Conservation (phyloP, 768 basidiomycete species). For the Lactarius quietus region DNA sequence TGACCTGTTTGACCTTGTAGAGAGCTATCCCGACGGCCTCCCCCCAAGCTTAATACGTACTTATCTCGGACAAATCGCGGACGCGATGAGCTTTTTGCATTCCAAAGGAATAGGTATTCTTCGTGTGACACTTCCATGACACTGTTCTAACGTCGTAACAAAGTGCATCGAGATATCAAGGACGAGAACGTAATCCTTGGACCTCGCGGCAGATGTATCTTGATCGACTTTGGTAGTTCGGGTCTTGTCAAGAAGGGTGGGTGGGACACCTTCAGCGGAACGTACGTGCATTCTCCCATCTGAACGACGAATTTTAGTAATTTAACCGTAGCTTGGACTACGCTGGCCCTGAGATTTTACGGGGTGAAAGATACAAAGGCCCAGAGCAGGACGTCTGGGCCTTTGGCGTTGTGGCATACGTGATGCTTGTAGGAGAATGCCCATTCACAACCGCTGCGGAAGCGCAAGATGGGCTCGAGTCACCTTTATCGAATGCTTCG, state of each 20-base stretch:
- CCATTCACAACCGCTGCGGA: slow-evolving; percentile 90
- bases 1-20: slow-evolving; percentile 95
- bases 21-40: slow-evolving; percentile 82
- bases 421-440: slow-evolving; percentile 88
- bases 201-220: slow-evolving; percentile 73
- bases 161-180: slow-evolving; percentile 96
- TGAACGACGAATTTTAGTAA: slow-evolving; percentile 22
- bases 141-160: slow-evolving; percentile 7
- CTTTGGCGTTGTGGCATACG: slow-evolving; percentile 94
- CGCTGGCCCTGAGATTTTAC: slow-evolving; percentile 93
- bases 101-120: slow-evolving; percentile 78
- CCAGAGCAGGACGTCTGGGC: slow-evolving; percentile 99
- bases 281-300: slow-evolving; percentile 50
- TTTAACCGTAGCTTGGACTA: slow-evolving; percentile 68
- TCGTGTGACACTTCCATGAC: slow-evolving; percentile 2
- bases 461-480: slow-evolving; percentile 78
- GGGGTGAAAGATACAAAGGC: slow-evolving; percentile 91
- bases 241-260: slow-evolving; percentile 78
- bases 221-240: slow-evolving; percentile 97
- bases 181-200: slow-evolving; percentile 94
- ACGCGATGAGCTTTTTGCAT: slow-evolving; percentile 87
- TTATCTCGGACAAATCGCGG: slow-evolving; percentile 91
- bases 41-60: slow-evolving; percentile 68
- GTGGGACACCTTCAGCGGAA: slow-evolving; percentile 90
- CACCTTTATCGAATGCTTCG: slow-evolving; percentile 71